These are phyloP conservation scores for Phyllostachys edulis DNA, from an alignment of 176 grass and related monocot species.

Conservation along the genomic window DNA sequence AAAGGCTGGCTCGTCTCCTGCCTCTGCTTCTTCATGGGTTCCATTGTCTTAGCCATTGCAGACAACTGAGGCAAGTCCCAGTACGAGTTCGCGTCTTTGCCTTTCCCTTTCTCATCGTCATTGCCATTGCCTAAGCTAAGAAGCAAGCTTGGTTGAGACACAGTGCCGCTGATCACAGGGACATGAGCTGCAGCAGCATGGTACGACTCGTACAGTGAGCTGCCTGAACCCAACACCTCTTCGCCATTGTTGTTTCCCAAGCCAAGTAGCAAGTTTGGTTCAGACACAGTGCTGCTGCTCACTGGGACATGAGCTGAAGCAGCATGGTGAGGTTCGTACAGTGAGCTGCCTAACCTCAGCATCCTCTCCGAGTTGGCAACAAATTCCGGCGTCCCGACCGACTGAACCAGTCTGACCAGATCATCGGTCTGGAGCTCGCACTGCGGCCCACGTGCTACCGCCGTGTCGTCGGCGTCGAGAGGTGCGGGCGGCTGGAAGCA, in stretches of 20 bases:
- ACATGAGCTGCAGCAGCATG: background rate
- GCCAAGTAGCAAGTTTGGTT: background rate
- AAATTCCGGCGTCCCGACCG: conserved; percentile 11
- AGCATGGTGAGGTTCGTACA: background rate
- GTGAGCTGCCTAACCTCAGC: background rate
- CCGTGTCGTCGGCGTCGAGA: background rate
- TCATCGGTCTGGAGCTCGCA: background rate
- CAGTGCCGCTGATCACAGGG: background rate
- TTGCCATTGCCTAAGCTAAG: background rate
- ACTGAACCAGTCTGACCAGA: conserved; percentile 4
- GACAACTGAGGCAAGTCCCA: background rate
- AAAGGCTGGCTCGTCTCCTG: background rate
- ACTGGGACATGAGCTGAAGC: background rate
- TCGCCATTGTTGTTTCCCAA: background rate
- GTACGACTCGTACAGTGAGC: background rate
- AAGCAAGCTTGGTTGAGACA: background rate
- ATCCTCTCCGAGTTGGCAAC: background rate
- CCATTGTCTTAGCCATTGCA: background rate
- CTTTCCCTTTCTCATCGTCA: background rate
- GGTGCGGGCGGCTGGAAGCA: background rate
- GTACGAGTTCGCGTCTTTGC: background rate
- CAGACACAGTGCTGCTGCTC: background rate
- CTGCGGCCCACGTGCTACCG: background rate
- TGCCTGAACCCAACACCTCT: background rate
- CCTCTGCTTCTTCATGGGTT: background rate